Evolutionary conservation across 306 rosid genomes (phyloP).

Genomic region (Ormosia emarginata): DNA sequence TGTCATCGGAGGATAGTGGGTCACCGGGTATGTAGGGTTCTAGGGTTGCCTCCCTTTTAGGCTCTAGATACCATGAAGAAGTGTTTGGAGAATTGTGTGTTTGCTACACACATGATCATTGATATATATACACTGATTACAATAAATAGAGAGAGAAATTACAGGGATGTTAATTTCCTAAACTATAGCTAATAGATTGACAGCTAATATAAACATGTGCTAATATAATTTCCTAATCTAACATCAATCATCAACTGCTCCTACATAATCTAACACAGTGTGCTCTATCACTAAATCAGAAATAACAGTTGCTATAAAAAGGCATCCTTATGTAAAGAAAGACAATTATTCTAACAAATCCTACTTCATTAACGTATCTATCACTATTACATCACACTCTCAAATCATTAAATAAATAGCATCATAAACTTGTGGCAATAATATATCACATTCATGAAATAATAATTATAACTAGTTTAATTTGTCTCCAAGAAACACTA

Average conservation of each 20-base stretch:
- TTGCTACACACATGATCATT: too few relatives aligned
- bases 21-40: too few relatives aligned
- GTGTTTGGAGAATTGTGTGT: too few relatives aligned
- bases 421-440: background rate
- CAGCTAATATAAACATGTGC: too few relatives aligned
- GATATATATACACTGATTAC: too few relatives aligned
- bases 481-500: slow-evolving; percentile 6
- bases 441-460: background rate
- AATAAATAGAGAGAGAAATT: too few relatives aligned
- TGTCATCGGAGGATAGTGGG: too few relatives aligned
- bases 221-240: too few relatives aligned
- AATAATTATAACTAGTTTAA: background rate
- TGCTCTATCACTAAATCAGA: slow-evolving; percentile 5
- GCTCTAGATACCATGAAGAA: too few relatives aligned
- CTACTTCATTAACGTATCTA: background rate
- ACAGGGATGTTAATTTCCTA: too few relatives aligned
- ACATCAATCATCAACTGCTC: background rate
- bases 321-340: background rate
- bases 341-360: background rate
- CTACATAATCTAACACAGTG: background rate
- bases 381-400: slow-evolving; percentile 7
- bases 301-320: background rate
- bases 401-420: slow-evolving; percentile 1
- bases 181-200: too few relatives aligned
- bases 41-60: too few relatives aligned